phyloP scores from a whole-genome alignment of 2,329 filamentous ascomycete genomes.

The Pestalotiopsis sp. region DNA sequence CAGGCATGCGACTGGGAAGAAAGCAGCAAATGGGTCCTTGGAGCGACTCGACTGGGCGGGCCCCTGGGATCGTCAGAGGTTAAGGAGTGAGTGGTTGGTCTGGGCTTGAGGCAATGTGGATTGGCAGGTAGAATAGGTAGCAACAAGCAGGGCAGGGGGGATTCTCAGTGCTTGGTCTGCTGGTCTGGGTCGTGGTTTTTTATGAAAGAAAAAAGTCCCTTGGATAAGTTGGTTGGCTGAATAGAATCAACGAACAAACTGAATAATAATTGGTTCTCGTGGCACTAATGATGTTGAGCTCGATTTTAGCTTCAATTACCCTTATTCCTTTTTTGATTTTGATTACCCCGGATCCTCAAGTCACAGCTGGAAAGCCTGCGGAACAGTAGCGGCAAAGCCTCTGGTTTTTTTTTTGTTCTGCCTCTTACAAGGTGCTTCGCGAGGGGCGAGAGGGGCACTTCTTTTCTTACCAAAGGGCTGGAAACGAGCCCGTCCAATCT shows the following conservation, averaged over 20 bases:
- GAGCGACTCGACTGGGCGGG: neutral
- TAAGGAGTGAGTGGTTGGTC: conserved; percentile 6
- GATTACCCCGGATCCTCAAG: conserved; percentile 10
- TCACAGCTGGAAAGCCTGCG: neutral
- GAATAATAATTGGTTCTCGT: neutral
- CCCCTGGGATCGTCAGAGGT: neutral
- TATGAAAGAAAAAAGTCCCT: neutral
- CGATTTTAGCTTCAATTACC: neutral
- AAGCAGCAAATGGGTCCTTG: neutral
- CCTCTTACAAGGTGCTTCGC: neutral
- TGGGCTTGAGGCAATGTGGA: neutral
- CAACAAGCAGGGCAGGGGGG: neutral
- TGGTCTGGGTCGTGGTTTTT: neutral
- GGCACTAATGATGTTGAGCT: neutral
- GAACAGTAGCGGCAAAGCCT: neutral
- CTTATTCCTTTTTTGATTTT: neutral
- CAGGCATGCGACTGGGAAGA: neutral
- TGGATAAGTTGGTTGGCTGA: neutral
- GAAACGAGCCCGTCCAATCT: neutral
- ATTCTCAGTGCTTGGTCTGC: neutral
- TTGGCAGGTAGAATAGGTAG: neutral
- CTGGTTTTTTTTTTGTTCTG: neutral
- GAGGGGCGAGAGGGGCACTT: neutral
- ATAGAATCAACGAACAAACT: neutral
- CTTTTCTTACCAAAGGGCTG: neutral